Base-by-base conservation (phyloP, 2,329 filamentous ascomycete species). In the Teratosphaeria gauchensis region DNA sequence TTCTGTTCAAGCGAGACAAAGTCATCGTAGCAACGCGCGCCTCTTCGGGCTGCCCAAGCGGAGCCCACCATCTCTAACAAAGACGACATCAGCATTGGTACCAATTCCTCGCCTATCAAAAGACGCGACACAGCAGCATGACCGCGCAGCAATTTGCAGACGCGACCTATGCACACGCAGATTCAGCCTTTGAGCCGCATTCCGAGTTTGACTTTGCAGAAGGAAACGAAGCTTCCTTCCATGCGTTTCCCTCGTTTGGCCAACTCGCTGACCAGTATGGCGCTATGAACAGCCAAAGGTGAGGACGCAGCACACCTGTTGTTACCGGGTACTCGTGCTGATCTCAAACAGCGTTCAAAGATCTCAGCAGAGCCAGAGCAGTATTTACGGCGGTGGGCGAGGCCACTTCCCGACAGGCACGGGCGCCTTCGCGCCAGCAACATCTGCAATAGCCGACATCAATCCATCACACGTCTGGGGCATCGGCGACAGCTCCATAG, bases 111-210 rank as follows among this genome's bases (percentile, higher is more conserved):
- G 9, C 19, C 19, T 19, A 21, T 8, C 16, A 48, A 16, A 24
- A 21, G 5, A 38, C 19, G 16, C 12, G n/a, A 12, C 31, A 21
- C 35, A 35, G 24, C 42, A 35, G 31, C 31, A 46, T 55, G 31
- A 33, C 21, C 4, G 28, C 14, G 35, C 54, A 55, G 54, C 21
- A 30, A 21, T 28, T 31, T 28, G 12, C 52, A 31, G 52, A 53
- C 16, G 52, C 32, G 9, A 53, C 14, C 24, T 53, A 31, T 21
- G 28, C 51, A 19, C 58, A 56, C 32, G 51, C 56, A 32, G 66
- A 68, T 32, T 56, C 65, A 16, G 66, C 64, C 12, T 69, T 69
- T 57, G 65, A 68, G 53, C 66, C 66, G 24, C 60, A 64, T 16
- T 51, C 64, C 16, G 58, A 53, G 55, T 69, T 62, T 62, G 61